These are phyloP conservation scores for Ziziphus jujuba DNA, from an alignment of 306 rosid species.

Conservation along the genomic window DNA sequence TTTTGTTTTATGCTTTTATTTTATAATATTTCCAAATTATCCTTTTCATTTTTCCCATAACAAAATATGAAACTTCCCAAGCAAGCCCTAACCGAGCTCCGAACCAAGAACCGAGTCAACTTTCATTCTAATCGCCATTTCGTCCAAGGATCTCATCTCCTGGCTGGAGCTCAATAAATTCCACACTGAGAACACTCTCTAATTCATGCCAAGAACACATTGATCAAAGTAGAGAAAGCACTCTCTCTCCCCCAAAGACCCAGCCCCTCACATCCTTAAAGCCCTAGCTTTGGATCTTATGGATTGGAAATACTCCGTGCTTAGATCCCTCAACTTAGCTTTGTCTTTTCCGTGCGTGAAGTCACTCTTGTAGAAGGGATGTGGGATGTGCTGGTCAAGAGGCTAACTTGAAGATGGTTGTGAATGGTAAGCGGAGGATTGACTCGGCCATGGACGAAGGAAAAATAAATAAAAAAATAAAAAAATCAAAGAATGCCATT, in stretches of 20 bases:
- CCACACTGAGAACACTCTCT: no score
- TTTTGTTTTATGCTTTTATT: no score
- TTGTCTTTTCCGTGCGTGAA: slow-evolving; percentile 44
- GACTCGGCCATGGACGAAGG: slow-evolving; percentile 74
- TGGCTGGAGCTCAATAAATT: slow-evolving; percentile 50
- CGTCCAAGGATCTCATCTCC: slow-evolving; percentile 44
- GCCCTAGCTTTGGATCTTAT: slow-evolving; percentile 43
- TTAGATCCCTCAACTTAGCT: slow-evolving; percentile 42
- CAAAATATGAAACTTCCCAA: slow-evolving; percentile 36
- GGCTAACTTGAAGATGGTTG: slow-evolving; percentile 53
- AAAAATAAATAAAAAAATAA: no score
- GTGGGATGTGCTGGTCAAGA: slow-evolving; percentile 44
- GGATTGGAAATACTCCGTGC: slow-evolving; percentile 44
- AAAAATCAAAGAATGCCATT: no score
- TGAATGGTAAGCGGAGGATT: slow-evolving; percentile 50
- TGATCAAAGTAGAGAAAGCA: slow-evolving; percentile 47
- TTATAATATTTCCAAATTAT: no score
- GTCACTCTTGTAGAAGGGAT: slow-evolving; percentile 40
- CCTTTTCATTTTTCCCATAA: no score
- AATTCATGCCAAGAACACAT: slow-evolving; percentile 54
- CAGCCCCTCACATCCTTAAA: slow-evolving; percentile 53
- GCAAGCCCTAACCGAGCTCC: slow-evolving; percentile 29
- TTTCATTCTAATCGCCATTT: slow-evolving; percentile 47
- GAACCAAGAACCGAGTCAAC: slow-evolving; percentile 33
- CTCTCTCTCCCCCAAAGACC: slow-evolving; percentile 48